Evolutionary conservation across 2,329 filamentous ascomycete species (phyloP), one percentile per base, ranked within the genome.

Genomic region (Dactylellina haptotyla): DNA sequence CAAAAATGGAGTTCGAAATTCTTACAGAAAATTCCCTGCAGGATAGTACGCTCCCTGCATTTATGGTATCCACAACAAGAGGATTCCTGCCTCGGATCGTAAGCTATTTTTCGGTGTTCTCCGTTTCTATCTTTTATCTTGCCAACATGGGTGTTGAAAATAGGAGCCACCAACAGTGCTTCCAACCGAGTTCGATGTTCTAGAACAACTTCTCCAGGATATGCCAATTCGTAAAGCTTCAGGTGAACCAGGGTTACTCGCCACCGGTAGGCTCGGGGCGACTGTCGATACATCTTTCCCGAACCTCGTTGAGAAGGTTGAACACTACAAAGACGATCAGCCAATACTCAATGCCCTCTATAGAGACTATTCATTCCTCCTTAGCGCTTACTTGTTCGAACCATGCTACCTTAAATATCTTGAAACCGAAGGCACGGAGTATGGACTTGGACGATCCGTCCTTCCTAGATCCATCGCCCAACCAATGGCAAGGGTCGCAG

Each of bases 331-430:
- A 77, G 83, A 88, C 74, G 89, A 97, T 81, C 85, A 94, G 39
- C 89, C 90, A 14, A 83, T 92, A 70, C 88, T 96, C 84, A 95
- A 93, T 78, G 93, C 93, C 32, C 83, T 96, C 51, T 97, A 97
- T 81, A 86, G 93, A 18, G 93, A 97, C 83, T 97, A 97, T 81
- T 91, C 90, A 12, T 97, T 97, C 84, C 83, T 97, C 28, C 90
- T 93, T 3, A 96, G 91, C 23, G 91, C 92, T 0, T 97, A 96
- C 80, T 84, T 97, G 28, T 87, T 97, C 28, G 93, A 97, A 84
- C 93, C 93, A 9, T 97, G 93, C 81, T 93, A 95, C 82, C 85
- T 92, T 82, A 86, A 85, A 39, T 89, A 88, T 78, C 78, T 89
- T 73, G 89, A 87, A 80, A 90, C 89, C 0, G 88, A 91, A 79